Evolutionary conservation across 371 early-diverging fungal genomes (phyloP).

Genomic region (Mortierella sp.): DNA sequence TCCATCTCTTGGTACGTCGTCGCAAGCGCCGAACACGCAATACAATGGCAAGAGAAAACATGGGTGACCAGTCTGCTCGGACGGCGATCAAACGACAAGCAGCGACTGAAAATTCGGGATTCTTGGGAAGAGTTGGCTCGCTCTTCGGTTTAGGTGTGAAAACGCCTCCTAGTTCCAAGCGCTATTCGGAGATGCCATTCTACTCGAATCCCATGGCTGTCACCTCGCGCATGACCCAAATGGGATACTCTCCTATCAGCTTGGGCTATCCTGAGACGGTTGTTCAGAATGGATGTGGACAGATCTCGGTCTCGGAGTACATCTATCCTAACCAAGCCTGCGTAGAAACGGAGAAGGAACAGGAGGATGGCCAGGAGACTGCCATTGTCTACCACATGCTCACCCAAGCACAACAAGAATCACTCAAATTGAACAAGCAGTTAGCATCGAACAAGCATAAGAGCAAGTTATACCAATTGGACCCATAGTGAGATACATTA

Average conservation of each 20-base stretch:
- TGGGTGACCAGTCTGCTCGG: slow-evolving; percentile 36
- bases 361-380: slow-evolving; percentile 42
- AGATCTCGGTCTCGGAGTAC: slow-evolving; percentile 39
- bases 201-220: slow-evolving; percentile 42
- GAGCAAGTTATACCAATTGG: slow-evolving; percentile 36
- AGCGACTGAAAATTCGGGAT: slow-evolving; percentile 7
- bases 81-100: slow-evolving; percentile 29
- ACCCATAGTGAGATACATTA: slow-evolving; percentile 6
- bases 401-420: slow-evolving; percentile 51
- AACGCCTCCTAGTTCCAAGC: slow-evolving; percentile 17
- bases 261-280: slow-evolving; percentile 49
- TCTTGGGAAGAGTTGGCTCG: slow-evolving; percentile 16
- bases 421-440: slow-evolving; percentile 41
- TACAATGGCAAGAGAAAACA: slow-evolving; percentile 42
- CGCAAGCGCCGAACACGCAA: slow-evolving; percentile 43
- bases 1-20: slow-evolving; percentile 33
- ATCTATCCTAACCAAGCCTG: slow-evolving; percentile 53
- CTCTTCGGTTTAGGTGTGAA: slow-evolving; percentile 16
- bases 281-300: slow-evolving; percentile 43
- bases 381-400: slow-evolving; percentile 39
- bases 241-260: slow-evolving; percentile 43
- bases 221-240: slow-evolving; percentile 36
- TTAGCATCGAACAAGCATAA: slow-evolving; percentile 15
- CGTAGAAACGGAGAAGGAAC: slow-evolving; percentile 48
- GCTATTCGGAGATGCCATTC: slow-evolving; percentile 46